These are phyloP conservation scores for Nicotiana undulata DNA, from an alignment of 257 asterid genomes.

Conservation along the genomic window DNA sequence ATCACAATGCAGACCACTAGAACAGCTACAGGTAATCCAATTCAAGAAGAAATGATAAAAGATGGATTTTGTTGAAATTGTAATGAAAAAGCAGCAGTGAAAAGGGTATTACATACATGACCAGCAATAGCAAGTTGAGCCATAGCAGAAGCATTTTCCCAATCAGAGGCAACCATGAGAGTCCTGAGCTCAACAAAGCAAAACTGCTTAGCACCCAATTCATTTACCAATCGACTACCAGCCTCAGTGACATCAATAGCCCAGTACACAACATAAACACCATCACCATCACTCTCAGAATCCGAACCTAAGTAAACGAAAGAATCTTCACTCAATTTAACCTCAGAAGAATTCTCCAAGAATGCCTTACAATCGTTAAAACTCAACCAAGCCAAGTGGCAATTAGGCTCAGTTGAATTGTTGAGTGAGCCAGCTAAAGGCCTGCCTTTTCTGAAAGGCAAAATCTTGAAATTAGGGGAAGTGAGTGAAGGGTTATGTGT, in stretches of 20 bases:
- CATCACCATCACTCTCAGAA: conserved; percentile 30
- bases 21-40: not conserved
- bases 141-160: conserved; percentile 74
- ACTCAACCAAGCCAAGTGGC: conserved; percentile 81
- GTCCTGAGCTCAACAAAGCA: conserved; percentile 94
- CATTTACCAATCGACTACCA: conserved; percentile 37
- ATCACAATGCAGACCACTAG: not conserved
- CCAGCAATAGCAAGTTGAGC: conserved; percentile 88
- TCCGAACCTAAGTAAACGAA: conserved; percentile 73
- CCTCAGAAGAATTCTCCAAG: conserved; percentile 54
- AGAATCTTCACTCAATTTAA: conserved; percentile 52
- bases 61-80: not conserved
- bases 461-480: conserved; percentile 59
- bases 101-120: conserved; percentile 35
- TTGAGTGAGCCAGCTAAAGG: conserved; percentile 58
- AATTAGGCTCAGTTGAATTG: conserved; percentile 36
- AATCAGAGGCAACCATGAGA: conserved; percentile 96
- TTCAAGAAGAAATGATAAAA: not conserved
- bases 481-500: conserved; percentile 14
- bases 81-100: not conserved
- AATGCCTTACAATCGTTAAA: conserved; percentile 54
- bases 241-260: conserved; percentile 81
- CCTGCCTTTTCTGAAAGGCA: conserved; percentile 83
- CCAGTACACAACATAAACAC: conserved; percentile 60
- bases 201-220: conserved; percentile 50